Evolutionary conservation across 495 filamentous ascomycete genomes (phyloP), one percentile per base, ranked within the genome.

Genomic region (Neurospora sp.): DNA sequence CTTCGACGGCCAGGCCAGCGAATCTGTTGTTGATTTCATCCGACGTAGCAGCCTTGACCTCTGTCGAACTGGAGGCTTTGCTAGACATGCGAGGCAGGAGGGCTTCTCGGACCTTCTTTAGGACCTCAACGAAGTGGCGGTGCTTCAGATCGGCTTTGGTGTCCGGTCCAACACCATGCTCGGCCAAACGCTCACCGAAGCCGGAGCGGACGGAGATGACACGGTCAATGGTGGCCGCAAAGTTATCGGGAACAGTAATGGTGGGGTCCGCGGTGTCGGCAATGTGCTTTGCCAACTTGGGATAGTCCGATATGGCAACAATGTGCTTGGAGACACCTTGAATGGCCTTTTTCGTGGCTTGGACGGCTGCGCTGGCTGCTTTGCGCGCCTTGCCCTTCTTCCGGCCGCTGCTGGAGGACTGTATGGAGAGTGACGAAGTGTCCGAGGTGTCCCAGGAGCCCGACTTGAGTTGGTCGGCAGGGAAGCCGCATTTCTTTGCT

Each of bases 231-330:
- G 79, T 79, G 3, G 40, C 66, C 13, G 37, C 73, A 45, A 82
- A 72, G 0, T 69, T 72, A 4, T 38, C 39, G 1, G 84, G 81
- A 3, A 85, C 75, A 1, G 73, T 34, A 11, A 80, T 39, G 31
- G 39, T 13, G 13, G 74, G 70, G 36, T 83, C 78, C 15, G 40
- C 37, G 13, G 39, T 48, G 9, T 39, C 70, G 5, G 77, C 80
- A 39, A 86, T 77, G 69, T 77, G 80, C 39, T 84, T 76, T 4
- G 84, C 84, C 6, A 85, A 71, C 3, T 76, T 72, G 24, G 77
- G 72, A 38, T 84, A 86, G 39, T 85, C 81, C 31, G 78, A 78
- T 71, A 86, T 76, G 69, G 78, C 77, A 69, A 86, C 79, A 19
- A 77, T 80, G 59, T 85, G 79, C 36, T 71, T 80, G 5, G 76